These are phyloP conservation scores for Claviceps sp. DNA, from an alignment of 2,329 filamentous ascomycete species.

Conservation along the genomic window DNA sequence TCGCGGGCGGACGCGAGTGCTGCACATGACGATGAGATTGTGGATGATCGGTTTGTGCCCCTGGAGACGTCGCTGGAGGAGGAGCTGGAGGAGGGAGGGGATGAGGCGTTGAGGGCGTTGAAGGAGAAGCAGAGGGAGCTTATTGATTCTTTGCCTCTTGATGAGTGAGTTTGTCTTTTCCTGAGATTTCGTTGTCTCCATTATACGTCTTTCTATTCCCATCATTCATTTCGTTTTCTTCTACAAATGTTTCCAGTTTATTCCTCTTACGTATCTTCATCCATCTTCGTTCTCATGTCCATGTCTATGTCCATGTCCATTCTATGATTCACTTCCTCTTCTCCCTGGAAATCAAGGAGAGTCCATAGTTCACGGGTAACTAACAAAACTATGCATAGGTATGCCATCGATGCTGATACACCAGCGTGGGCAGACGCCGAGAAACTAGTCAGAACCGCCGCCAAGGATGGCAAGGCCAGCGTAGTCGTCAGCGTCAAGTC, in stretches of 20 bases:
- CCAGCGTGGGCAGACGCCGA: conserved; percentile 59
- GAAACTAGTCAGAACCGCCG: conserved; percentile 52
- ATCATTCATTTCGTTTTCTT: neutral
- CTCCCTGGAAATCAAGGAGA: too few species aligned
- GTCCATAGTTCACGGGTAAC: too few species aligned
- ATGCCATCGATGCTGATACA: conserved; percentile 50
- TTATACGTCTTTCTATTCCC: neutral
- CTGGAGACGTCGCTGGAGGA: conserved; percentile 61
- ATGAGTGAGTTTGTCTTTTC: conserved; percentile 34
- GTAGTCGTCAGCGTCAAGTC: conserved; percentile 71
- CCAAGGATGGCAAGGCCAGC: conserved; percentile 41
- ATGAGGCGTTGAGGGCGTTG: conserved; percentile 58
- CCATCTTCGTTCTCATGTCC: too few species aligned
- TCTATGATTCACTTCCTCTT: too few species aligned
- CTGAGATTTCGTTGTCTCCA: neutral
- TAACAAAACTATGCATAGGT: conserved; percentile 28
- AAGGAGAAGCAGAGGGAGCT: conserved; percentile 72
- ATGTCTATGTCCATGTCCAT: too few species aligned
- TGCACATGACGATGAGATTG: conserved; percentile 55
- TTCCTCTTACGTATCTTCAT: too few species aligned
- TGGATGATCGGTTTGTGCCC: conserved; percentile 54
- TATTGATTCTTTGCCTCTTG: conserved; percentile 80
- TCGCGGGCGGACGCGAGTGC: conserved; percentile 45
- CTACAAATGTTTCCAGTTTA: neutral
- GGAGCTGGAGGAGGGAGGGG: conserved; percentile 72